Evolutionary conservation across 192 early-diverging fungal species (phyloP), one percentile per base, ranked within the genome.

Genomic region (Backusella tuberculispora): DNA sequence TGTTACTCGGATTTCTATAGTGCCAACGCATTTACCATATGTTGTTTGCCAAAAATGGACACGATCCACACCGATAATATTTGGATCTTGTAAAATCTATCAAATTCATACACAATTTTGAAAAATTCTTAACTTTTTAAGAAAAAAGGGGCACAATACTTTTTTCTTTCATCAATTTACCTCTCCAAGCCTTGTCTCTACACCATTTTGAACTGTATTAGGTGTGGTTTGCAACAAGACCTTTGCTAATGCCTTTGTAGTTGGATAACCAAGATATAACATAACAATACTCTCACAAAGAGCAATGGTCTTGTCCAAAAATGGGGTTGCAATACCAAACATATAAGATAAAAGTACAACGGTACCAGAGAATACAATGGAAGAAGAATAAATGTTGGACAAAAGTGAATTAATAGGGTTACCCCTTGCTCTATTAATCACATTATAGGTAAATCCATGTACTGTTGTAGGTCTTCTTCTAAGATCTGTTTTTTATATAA

Each of bases 11-110:
- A 89, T 75, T 42, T 82, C 76, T 44, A 87, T 53, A 0, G 88
- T 86, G 3, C 86, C 88, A 19, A 89, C 78, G 19, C 82, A 63
- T 56, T 86, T 83, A 4, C 83, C 84, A 72, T 84, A 85, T 0
- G 86, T 86, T 63, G 87, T 89, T 42, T 83, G 85, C 88, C 88
- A 89, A 44, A 89, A 81, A 79, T 89, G 88, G 2, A 85, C 78
- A 8, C 82, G 65, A 21, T 82, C 82, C 21, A 89, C 78, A 6
- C 77, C 68, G n/a, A 85, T 5, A 17, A 89, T 84, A 9, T 74
- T 69, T 72, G 86, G 82, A 67, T 87, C 76, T 56, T 73, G 81
- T n/a, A 72, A 70, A 40, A 84, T 80, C 79, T 84, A 50, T 15
- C 6, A 17, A 45, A 21, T 24, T 4, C 42, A 43, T 43, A 43